Conservation (phyloP, 495 filamentous ascomycete species). For the Jackrogersella multiformis region DNA sequence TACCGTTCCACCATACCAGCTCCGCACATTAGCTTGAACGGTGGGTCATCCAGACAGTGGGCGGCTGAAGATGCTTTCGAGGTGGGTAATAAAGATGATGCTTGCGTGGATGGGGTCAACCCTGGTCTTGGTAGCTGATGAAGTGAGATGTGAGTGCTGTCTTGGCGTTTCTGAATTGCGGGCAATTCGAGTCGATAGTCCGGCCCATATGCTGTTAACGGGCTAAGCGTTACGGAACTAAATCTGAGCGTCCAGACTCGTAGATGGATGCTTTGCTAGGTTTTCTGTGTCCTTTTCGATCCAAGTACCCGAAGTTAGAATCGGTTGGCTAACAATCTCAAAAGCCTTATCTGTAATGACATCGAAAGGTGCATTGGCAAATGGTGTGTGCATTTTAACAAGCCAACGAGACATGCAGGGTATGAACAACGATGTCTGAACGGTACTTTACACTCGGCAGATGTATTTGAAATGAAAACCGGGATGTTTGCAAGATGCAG, state of each 20-base stretch:
- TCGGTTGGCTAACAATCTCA: conserved; percentile 6
- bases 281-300: conserved; percentile 7
- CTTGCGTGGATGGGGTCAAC: conserved; percentile 38
- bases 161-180: conserved; percentile 46
- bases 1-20: conserved; percentile 38
- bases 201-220: conserved; percentile 28
- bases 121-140: conserved; percentile 29
- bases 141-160: conserved; percentile 35
- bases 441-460: conserved; percentile 2
- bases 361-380: conserved; percentile 1
- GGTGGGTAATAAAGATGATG: conserved; percentile 26
- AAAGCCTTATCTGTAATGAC: conserved; percentile 1
- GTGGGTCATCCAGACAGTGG: conserved; percentile 41
- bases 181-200: conserved; percentile 42
- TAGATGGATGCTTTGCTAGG: conserved; percentile 29
- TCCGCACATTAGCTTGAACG: conserved; percentile 31
- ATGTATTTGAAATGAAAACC: background rate
- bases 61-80: conserved; percentile 19
- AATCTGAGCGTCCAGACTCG: conserved; percentile 32
- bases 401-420: conserved; percentile 14
- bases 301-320: conserved; percentile 16
- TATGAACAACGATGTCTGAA: background rate
- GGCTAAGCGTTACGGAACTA: conserved; percentile 29
- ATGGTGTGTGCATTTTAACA: background rate
- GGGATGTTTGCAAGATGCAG: background rate